phyloP scores from a whole-genome alignment of 306 rosid species.

The Pterocarpus santalinus region DNA sequence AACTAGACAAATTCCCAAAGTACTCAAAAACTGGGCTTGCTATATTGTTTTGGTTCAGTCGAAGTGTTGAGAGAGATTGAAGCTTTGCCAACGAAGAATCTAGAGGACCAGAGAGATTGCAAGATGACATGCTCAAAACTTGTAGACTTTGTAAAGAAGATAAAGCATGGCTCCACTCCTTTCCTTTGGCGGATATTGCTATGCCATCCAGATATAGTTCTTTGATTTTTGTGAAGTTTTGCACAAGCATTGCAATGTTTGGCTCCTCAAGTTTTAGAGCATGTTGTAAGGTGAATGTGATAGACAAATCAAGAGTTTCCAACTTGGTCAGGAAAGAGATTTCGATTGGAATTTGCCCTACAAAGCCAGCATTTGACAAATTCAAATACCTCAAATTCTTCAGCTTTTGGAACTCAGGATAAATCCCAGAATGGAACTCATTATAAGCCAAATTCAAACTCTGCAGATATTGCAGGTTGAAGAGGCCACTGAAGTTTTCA shows the following conservation, averaged over 20 bases:
- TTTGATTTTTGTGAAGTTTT: constrained; percentile 29
- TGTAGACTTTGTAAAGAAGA: not conserved
- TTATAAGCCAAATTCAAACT: constrained; percentile 40
- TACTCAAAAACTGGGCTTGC: constrained; percentile 26
- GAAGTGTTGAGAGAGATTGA: not conserved
- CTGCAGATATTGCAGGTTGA: constrained; percentile 34
- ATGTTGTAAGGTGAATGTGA: not conserved
- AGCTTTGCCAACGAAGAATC: constrained; percentile 28
- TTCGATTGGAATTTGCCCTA: constrained; percentile 22
- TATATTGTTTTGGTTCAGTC: constrained; percentile 4
- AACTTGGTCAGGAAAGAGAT: constrained; percentile 42
- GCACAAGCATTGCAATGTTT: not conserved
- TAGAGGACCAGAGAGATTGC: constrained; percentile 44
- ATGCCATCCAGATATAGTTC: constrained; percentile 55
- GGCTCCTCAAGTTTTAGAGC: constrained; percentile 11
- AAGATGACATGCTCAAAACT: constrained; percentile 35
- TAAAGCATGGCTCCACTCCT: constrained; percentile 47
- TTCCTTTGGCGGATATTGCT: constrained; percentile 19
- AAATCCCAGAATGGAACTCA: not conserved
- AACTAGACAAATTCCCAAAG: constrained; percentile 20
- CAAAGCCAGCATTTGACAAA: constrained; percentile 39
- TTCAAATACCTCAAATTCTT: constrained; percentile 14
- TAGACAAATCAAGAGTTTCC: constrained; percentile 28
- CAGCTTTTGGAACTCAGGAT: not conserved
- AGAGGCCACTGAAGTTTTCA: constrained; percentile 38